phyloP scores from a whole-genome alignment of 31 red algal genomes.

The Endocladia muricata region DNA sequence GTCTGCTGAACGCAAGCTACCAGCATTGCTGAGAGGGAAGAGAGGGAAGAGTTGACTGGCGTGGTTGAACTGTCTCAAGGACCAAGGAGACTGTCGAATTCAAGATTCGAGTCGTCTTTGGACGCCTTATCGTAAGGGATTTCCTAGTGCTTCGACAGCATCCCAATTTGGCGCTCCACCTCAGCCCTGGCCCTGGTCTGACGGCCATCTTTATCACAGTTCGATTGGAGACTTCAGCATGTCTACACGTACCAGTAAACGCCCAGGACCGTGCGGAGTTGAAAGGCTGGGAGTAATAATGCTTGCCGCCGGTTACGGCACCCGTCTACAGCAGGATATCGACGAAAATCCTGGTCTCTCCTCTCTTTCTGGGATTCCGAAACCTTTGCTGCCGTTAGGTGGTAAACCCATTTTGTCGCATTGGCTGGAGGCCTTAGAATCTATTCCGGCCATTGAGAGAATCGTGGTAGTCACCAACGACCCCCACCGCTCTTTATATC shows the following conservation, averaged over 20 bases:
- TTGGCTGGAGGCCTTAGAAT: constrained; percentile 20
- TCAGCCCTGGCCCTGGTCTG: too few species aligned
- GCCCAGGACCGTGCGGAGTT: background rate
- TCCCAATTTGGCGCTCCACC: too few species aligned
- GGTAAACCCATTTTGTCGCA: constrained; percentile 54
- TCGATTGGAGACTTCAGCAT: too few species aligned
- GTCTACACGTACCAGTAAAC: background rate
- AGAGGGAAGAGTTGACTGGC: too few species aligned
- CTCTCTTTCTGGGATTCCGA: constrained; percentile 21
- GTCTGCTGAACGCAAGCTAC: too few species aligned
- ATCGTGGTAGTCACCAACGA: constrained; percentile 53
- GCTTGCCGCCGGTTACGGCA: constrained; percentile 66
- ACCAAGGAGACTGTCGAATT: too few species aligned
- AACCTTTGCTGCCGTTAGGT: constrained; percentile 66
- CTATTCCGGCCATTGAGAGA: background rate
- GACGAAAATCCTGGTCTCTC: constrained; percentile 11
- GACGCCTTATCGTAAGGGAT: too few species aligned
- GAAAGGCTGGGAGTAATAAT: constrained; percentile 26
- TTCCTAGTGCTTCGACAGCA: too few species aligned
- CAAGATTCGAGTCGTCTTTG: too few species aligned
- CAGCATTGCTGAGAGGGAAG: too few species aligned
- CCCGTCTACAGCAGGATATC: constrained; percentile 31
- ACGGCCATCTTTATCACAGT: too few species aligned
- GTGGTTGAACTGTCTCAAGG: too few species aligned
- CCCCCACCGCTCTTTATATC: constrained; percentile 35